Base-by-base conservation (phyloP, 108 stramenopile species). In the Pseudonitzschia multistriata region DNA sequence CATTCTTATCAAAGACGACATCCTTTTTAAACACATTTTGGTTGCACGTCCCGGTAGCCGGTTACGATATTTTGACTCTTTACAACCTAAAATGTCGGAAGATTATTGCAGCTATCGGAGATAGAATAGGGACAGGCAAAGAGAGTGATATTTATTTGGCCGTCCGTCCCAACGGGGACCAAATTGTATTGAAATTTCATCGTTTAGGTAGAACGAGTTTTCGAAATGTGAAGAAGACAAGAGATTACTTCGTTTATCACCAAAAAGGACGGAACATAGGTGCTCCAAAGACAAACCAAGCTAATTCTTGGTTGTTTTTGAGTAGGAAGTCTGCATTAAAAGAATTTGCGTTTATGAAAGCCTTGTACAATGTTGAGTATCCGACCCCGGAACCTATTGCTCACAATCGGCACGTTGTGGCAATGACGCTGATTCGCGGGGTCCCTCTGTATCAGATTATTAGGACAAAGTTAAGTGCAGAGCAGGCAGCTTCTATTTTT, bases 301-400 rank as follows among this genome's bases (percentile, higher is more conserved):
- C 87, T 50, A 90, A 88, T 74, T 93, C 88, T 2, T 99, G 99
- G 99, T 76, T 99, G 17, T 98, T 98, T 85, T 76, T 99, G 56
- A 88, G 88, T 31, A 89, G 96, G 29, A 82, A 97, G 21, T 94
- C 96, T 15, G 97, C 99, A 5, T 33, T 87, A 22, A 96, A 96
- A 72, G 99, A 99, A 81, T 98, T 76, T 67, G 91, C 97, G 29
- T 99, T 99, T 73, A 98, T 99, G 99, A 94, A 87, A 69, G 94
- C 96, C 10, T 73, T 99, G 65, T 84, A 96, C 68, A 80, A 89
- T 37, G 93, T 95, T 59, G 91, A 85, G 47, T 98, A 98, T 83
- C 95, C 96, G 8, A 96, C 95, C 0, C 99, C 99, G 0, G 71
- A 57, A 27, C 99, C 99, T 3, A 66, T 99, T 42, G 97, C 83